Conservation (phyloP, 371 early-diverging fungal genomes). For the Mortierella polycephala region DNA sequence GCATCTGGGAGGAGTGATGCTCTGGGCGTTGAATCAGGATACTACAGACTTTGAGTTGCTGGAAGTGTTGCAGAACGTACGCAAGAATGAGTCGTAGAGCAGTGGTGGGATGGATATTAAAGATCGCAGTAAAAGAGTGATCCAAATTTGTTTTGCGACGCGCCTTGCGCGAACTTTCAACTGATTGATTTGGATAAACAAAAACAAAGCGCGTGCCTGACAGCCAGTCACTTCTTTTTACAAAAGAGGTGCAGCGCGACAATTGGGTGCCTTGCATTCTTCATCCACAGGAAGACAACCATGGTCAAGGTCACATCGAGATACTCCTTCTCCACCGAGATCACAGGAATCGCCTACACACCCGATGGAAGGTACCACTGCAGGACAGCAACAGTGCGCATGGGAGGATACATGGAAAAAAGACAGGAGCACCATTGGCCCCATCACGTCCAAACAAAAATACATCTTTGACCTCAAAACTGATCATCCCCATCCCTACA, state of each 20-base stretch:
- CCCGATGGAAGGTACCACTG: slow-evolving; percentile 33
- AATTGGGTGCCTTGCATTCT: neutral
- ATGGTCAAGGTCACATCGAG: slow-evolving; percentile 41
- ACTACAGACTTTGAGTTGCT: slow-evolving; percentile 58
- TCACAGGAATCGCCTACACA: slow-evolving; percentile 29
- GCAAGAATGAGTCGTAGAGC: slow-evolving; percentile 1
- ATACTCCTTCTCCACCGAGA: slow-evolving; percentile 29
- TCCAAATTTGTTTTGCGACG: too few species aligned
- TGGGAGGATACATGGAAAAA: neutral
- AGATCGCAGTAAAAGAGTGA: too few species aligned
- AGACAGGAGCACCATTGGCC: too few species aligned
- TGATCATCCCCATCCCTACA: neutral
- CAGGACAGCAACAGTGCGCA: neutral
- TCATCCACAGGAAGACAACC: neutral
- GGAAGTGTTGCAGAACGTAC: slow-evolving; percentile 53
- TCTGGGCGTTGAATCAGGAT: slow-evolving; percentile 67
- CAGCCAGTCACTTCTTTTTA: too few species aligned
- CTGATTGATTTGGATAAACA: too few species aligned
- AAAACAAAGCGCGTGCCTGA: too few species aligned
- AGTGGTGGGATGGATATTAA: neutral
- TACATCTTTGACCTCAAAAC: neutral
- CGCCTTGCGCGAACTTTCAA: too few species aligned
- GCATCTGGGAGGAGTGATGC: slow-evolving; percentile 68
- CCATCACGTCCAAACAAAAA: neutral
- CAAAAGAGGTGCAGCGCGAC: too few species aligned